A percentile compares a stretch with the other conserved stretches of the same genome.
Conservation (phyloP, 768 basidiomycete species). For the Tricholoma hemisulphureum region DNA sequence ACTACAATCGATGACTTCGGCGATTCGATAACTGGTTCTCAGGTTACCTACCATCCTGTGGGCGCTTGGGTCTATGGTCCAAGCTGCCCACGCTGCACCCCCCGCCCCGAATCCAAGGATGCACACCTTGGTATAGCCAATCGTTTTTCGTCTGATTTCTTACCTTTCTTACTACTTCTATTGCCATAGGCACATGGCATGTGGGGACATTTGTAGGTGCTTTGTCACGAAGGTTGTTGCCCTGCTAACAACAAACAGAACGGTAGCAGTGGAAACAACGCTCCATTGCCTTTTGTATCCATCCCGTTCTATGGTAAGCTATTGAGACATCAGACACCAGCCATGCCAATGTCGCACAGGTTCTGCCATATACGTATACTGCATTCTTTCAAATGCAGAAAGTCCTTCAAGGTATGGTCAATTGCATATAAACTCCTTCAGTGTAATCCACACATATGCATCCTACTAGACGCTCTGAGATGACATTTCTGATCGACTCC, state of each 20-base stretch:
- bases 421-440: no score
- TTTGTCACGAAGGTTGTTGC: neutral
- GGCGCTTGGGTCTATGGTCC: constrained; percentile 32
- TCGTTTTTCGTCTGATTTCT: neutral
- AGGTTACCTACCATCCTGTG: constrained; percentile 32
- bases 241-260: neutral
- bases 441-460: neutral
- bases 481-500: constrained; percentile 39
- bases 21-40: constrained; percentile 27
- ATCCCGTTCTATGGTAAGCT: constrained; percentile 35
- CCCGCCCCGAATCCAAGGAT: constrained; percentile 19
- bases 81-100: constrained; percentile 26
- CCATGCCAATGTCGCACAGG: constrained; percentile 25
- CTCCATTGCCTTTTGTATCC: constrained; percentile 23
- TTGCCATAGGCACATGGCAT: constrained; percentile 33
- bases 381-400: constrained; percentile 29
- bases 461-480: constrained; percentile 29
- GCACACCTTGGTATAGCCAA: constrained; percentile 12
- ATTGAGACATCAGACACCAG: neutral
- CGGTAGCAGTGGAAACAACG: constrained; percentile 12
- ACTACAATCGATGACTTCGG: constrained; percentile 43
- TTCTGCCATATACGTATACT: constrained; percentile 45
- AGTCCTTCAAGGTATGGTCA: constrained; percentile 19
- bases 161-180: constrained; percentile 6
- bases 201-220: constrained; percentile 22